Evolutionary conservation across 208 protist species (phyloP), one percentile per base, ranked within the genome.

Genomic region (Wallacemonas collosoma): DNA sequence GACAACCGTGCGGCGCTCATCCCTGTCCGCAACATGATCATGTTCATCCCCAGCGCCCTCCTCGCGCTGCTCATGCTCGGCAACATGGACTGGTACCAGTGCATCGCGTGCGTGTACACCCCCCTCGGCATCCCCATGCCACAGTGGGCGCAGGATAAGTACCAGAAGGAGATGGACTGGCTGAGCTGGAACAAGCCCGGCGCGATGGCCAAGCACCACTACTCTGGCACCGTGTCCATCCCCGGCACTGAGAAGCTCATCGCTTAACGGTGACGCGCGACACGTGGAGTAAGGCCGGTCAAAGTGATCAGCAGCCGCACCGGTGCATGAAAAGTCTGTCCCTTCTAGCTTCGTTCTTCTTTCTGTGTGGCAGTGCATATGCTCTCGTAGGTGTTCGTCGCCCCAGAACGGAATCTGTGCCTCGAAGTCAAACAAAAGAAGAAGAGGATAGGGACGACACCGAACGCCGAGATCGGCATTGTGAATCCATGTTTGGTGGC

Each of bases 61-160:
- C 74, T 83, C 55, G 85, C 80, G 36, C 80, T 95, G 61, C 63
- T 88, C 68, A 92, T 95, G 90, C 76, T 95, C 36, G 81, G 80
- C 68, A 90, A 95, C 66, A 85, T 90, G 71, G 90, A 95, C 80
- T 93, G 87, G 90, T 95, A 90, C 77, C 83, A 95, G 81, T 80
- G 71, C 64, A 78, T 93, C 53, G 66, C 77, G 65, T 91, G 82
- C 64, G 69, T 76, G 26, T 85, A 72, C 68, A 91, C 83, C 72
- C 77, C 86, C n/a, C 71, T 79, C 8, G 76, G 79, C 48, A 68
- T 79, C 58, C 64, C 80, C 6, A 73, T 91, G 60, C 90, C 90
- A n/a, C 48, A 77, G 67, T 95, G 86, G 87, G 86, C 84, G 6
- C 71, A 92, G 83, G 71, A 84, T n/a, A 38, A 80, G 72, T 80